A percentile compares a stretch with the other conserved stretches of the same genome.
These are phyloP conservation scores for Erigeron canadensis DNA, from an alignment of 129 eudicot species.

Conservation along the genomic window DNA sequence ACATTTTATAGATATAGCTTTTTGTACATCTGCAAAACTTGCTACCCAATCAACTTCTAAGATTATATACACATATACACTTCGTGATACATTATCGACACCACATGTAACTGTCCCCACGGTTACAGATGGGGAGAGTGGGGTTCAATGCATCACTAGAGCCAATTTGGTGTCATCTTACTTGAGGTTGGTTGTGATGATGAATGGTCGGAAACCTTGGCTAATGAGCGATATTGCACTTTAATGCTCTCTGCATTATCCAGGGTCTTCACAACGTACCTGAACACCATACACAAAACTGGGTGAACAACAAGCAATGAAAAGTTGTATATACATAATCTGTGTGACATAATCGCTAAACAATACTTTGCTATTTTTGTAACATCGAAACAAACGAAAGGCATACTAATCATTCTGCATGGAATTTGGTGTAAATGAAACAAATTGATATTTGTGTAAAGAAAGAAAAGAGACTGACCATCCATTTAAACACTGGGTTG, in stretches of 20 bases:
- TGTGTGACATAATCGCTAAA: not conserved
- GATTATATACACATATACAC: not conserved
- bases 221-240: conserved; percentile 88
- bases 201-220: conserved; percentile 54
- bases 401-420: no score
- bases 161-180: conserved; percentile 55
- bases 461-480: conserved; percentile 51
- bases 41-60: conserved; percentile 2
- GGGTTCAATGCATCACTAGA: conserved; percentile 16
- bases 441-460: not conserved
- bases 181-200: conserved; percentile 39
- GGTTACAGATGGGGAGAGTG: not conserved
- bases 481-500: conserved; percentile 96
- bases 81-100: conserved; percentile 6
- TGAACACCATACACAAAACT: conserved; percentile 20
- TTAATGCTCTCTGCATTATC: conserved; percentile 95
- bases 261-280: conserved; percentile 96
- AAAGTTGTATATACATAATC: no score
- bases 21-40: conserved; percentile 12
- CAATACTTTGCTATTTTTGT: not conserved
- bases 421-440: not conserved
- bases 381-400: not conserved
- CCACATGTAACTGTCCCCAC: not conserved
- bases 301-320: no score
- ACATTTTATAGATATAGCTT: conserved; percentile 1